phyloP scores from a whole-genome alignment of 495 filamentous ascomycete species.

The Penicillium antarcticum region DNA sequence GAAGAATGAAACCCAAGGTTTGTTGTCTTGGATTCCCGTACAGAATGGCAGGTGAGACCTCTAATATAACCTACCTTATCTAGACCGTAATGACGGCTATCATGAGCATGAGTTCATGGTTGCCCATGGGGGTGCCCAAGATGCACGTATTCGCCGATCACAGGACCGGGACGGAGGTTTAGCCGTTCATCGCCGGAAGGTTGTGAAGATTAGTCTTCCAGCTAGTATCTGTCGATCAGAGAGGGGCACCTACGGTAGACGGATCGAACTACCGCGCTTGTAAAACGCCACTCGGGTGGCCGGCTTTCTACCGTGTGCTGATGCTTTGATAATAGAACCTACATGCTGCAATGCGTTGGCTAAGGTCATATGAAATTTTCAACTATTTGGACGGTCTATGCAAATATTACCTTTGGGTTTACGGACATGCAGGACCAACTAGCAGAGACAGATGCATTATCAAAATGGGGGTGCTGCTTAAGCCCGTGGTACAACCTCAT shows the following conservation, averaged over 20 bases:
- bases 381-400: too few species aligned
- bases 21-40: too few species aligned
- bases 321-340: background rate
- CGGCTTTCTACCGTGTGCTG: constrained; percentile 11
- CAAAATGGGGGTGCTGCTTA: too few species aligned
- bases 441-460: too few species aligned
- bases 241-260: constrained; percentile 6
- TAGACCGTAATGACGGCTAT: background rate
- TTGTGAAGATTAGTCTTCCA: background rate
- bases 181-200: background rate
- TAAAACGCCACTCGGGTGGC: constrained; percentile 14
- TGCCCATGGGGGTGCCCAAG: constrained; percentile 4
- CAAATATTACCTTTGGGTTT: too few species aligned
- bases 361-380: background rate
- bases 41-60: background rate
- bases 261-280: constrained; percentile 13
- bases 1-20: background rate
- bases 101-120: background rate
- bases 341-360: too few species aligned
- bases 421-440: too few species aligned
- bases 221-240: background rate
- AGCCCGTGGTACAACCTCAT: too few species aligned
- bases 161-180: constrained; percentile 18
- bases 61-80: background rate
- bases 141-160: constrained; percentile 16